Evolutionary conservation across 2,329 filamentous ascomycete species (phyloP).

Genomic region (Colletotrichum paranaense): DNA sequence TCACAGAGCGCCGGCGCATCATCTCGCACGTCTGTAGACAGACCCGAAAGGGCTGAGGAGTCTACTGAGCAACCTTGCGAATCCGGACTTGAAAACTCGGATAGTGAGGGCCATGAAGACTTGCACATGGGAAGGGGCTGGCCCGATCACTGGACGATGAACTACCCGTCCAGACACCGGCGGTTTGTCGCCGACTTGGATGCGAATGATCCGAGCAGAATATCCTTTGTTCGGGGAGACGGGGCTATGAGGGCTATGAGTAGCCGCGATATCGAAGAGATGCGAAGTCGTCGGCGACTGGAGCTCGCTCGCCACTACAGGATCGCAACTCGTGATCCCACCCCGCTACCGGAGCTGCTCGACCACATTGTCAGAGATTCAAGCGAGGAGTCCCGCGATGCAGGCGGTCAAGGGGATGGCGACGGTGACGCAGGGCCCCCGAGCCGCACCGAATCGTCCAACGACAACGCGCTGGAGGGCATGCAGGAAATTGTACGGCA

Average conservation of each 20-base stretch:
- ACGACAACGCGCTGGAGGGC: slow-evolving; percentile 61
- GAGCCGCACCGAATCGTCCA: slow-evolving; percentile 34
- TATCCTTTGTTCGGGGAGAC: slow-evolving; percentile 22
- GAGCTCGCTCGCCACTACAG: slow-evolving; percentile 29
- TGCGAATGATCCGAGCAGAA: slow-evolving; percentile 25
- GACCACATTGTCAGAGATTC: slow-evolving; percentile 24
- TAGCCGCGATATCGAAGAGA: slow-evolving; percentile 14
- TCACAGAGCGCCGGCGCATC: slow-evolving; percentile 58
- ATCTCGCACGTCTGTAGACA: slow-evolving; percentile 58
- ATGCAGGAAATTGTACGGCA: slow-evolving; percentile 80
- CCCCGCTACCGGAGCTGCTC: slow-evolving; percentile 16
- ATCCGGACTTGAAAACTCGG: slow-evolving; percentile 66
- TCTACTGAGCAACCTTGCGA: slow-evolving; percentile 58
- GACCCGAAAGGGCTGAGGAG: slow-evolving; percentile 51
- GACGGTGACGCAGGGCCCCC: slow-evolving; percentile 24
- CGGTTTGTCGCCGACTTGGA: slow-evolving; percentile 32
- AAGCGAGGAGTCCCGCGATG: slow-evolving; percentile 21
- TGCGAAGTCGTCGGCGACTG: slow-evolving; percentile 27
- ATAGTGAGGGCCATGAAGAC: slow-evolving; percentile 56
- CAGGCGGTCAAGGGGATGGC: slow-evolving; percentile 2
- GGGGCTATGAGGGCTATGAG: background rate
- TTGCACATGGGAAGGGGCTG: slow-evolving; percentile 8
- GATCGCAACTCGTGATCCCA: slow-evolving; percentile 15
- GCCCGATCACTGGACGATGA: slow-evolving; percentile 32
- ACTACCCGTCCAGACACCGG: slow-evolving; percentile 35